Conservation (phyloP, 2,329 filamentous ascomycete species). For the Verruconis gallopava region DNA sequence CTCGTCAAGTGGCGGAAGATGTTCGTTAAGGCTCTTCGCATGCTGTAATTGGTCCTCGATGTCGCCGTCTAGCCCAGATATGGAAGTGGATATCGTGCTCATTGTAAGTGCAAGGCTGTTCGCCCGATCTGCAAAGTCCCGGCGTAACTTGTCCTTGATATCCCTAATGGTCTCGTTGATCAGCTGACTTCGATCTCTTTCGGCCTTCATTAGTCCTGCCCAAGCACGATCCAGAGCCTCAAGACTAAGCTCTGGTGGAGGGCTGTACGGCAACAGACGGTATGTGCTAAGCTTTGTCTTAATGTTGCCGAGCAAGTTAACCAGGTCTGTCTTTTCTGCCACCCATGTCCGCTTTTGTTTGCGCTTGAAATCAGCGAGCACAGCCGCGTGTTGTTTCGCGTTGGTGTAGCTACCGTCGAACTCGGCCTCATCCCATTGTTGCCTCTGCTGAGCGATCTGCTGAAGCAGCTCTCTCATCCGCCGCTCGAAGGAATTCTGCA, state of each 20-base stretch:
- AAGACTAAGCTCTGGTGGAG: slow-evolving; percentile 68
- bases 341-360: slow-evolving; percentile 91
- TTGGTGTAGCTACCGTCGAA: slow-evolving; percentile 90
- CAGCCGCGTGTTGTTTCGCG: slow-evolving; percentile 70
- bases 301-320: slow-evolving; percentile 89
- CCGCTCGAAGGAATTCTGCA: slow-evolving; percentile 92
- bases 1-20: slow-evolving; percentile 75
- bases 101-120: slow-evolving; percentile 95
- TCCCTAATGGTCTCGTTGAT: slow-evolving; percentile 98
- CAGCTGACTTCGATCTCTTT: slow-evolving; percentile 78
- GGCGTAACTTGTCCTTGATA: slow-evolving; percentile 90
- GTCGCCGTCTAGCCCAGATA: slow-evolving; percentile 93
- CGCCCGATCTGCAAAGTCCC: slow-evolving; percentile 91
- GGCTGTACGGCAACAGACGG: slow-evolving; percentile 78
- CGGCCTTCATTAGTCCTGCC: slow-evolving; percentile 64
- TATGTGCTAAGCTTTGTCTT: slow-evolving; percentile 98
- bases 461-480: slow-evolving; percentile 74
- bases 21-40: slow-evolving; percentile 72
- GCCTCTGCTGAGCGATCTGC: slow-evolving; percentile 59
- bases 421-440: slow-evolving; percentile 62
- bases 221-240: slow-evolving; percentile 76
- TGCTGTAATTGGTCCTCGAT: slow-evolving; percentile 89
- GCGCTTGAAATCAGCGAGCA: slow-evolving; percentile 82
- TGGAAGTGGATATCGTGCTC: slow-evolving; percentile 86
- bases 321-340: slow-evolving; percentile 90